Evolutionary conservation across 257 asterid genomes (phyloP), one percentile per base, ranked within the genome.

Genomic region (Cruciata laevipes): DNA sequence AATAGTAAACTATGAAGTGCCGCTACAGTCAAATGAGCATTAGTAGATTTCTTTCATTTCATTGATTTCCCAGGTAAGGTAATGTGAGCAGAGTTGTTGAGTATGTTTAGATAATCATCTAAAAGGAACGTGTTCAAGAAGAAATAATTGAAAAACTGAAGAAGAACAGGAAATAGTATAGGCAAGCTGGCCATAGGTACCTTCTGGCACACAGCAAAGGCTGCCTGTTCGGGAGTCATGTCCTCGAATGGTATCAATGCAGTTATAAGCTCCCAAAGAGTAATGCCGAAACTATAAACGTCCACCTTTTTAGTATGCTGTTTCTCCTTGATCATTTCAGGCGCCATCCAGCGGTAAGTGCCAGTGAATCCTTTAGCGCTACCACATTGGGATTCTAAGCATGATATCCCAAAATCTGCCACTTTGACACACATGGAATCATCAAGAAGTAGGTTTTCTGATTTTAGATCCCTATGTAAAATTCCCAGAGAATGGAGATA

Each of bases 331-430:
- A 93, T 93, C 99, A 93, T 90, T 70, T 93, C 98, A 1, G 99
- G 99, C 24, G 99, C 99, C 99, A 93, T 93, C 99, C 99, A 93
- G 24, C 97, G 94, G 57, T 93, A 93, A 1, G 99, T 93, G 23
- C 98, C 99, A 0, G 99, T 88, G 79, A 93, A 93, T 42, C 99
- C 97, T 81, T 90, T 93, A 27, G 90, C 83, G 49, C 92, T 90
- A 18, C 99, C 97, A 66, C 99, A 90, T 71, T 93, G 99, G 0
- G 97, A 73, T 69, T 93, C 99, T 80, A 93, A 78, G 68, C 99
- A 93, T 1, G 99, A 93, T 65, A 93, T 90, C 8, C 99, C 98
- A 18, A 93, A 93, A 77, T 93, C 99, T 5, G 96, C 98, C 4
- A 93, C 98, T 69, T 89, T 93, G 59, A 90, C 99, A 60, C 87